Conservation (phyloP, 495 filamentous ascomycete genomes). For the Talaromyces nanjingensis region DNA sequence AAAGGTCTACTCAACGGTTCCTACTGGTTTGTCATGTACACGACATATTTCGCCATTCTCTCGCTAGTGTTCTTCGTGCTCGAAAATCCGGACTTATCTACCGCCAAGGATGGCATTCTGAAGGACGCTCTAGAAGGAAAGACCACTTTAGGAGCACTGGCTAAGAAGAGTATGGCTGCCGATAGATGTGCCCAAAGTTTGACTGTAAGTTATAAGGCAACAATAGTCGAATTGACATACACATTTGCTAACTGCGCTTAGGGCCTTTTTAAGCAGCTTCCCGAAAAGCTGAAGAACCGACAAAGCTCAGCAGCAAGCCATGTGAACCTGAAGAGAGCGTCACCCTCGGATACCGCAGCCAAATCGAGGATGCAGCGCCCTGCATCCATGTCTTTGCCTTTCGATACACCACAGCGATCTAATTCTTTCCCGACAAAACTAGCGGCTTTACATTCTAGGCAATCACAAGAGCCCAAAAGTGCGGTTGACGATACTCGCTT, state of each 20-base stretch:
- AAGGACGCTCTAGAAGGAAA: slow-evolving; percentile 79
- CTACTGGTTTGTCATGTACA: slow-evolving; percentile 97
- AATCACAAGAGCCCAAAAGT: slow-evolving; percentile 17
- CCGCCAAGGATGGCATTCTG: slow-evolving; percentile 67
- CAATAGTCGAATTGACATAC: not conserved
- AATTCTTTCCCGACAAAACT: slow-evolving; percentile 41
- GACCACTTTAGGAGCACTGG: slow-evolving; percentile 68
- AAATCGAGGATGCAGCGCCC: slow-evolving; percentile 11
- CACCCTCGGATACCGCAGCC: slow-evolving; percentile 17
- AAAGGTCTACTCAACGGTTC: slow-evolving; percentile 76
- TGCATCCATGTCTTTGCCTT: slow-evolving; percentile 22
- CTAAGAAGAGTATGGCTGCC: slow-evolving; percentile 80
- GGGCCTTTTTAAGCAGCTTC: slow-evolving; percentile 76
- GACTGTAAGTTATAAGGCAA: slow-evolving; percentile 42
- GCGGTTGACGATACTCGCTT: slow-evolving; percentile 22
- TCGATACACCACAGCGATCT: slow-evolving; percentile 33
- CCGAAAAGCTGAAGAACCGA: slow-evolving; percentile 55
- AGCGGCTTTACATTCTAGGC: slow-evolving; percentile 16
- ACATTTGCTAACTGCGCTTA: slow-evolving; percentile 16
- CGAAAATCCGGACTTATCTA: slow-evolving; percentile 75
- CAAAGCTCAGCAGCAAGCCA: slow-evolving; percentile 31
- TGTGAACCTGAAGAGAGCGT: slow-evolving; percentile 37
- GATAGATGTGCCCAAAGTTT: slow-evolving; percentile 75
- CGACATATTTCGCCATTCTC: slow-evolving; percentile 89
- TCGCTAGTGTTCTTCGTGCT: slow-evolving; percentile 84